Conservation (phyloP, 768 basidiomycete genomes). For the Tubosaeta sp. region DNA sequence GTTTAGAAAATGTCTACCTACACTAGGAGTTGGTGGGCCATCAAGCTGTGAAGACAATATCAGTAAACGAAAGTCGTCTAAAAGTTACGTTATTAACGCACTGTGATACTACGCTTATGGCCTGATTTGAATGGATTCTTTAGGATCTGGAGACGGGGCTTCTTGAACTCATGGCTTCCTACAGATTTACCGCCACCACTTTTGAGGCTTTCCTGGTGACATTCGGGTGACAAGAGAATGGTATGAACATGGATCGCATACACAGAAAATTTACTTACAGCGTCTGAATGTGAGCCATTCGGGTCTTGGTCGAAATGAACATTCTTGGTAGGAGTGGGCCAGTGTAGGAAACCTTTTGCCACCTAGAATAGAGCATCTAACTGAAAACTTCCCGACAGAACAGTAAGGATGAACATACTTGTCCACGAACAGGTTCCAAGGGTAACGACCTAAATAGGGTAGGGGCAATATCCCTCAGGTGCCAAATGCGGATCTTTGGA, state of each 20-base stretch:
- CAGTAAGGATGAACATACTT: constrained; percentile 3
- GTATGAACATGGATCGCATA: not conserved
- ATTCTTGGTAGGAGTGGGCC: not conserved
- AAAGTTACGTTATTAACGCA: not conserved
- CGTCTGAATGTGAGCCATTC: too few species aligned
- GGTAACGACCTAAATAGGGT: constrained; percentile 11
- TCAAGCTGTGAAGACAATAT: constrained; percentile 1
- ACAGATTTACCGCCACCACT: not conserved
- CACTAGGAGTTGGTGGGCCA: not conserved
- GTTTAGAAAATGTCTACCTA: not conserved
- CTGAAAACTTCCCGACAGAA: too few species aligned
- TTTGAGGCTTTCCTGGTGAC: not conserved
- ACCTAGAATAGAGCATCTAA: not conserved
- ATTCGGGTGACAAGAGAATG: not conserved
- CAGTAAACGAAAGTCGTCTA: not conserved
- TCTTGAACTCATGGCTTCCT: not conserved
- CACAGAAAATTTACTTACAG: not conserved
- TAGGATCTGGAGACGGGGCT: not conserved
- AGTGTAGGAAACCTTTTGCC: not conserved
- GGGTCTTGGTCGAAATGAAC: not conserved
- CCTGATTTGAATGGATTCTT: not conserved
- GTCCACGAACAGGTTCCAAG: constrained; percentile 10
- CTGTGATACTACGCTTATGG: not conserved
- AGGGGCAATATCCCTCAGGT: constrained; percentile 10
- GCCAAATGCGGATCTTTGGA: constrained; percentile 13